Evolutionary conservation across 495 filamentous ascomycete species (phyloP).

Genomic region (Aspergillus sparsus): DNA sequence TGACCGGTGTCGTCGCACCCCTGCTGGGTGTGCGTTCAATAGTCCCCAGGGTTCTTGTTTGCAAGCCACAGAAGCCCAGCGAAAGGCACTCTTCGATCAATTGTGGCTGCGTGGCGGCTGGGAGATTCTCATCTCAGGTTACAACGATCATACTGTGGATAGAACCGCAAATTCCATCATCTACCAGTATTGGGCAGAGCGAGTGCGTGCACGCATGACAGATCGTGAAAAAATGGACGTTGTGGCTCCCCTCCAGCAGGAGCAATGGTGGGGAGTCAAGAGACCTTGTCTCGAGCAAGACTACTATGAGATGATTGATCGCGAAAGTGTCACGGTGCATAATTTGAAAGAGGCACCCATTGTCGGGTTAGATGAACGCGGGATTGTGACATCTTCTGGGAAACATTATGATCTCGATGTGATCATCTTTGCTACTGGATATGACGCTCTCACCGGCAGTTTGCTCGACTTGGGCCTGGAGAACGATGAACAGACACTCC

Average conservation of each 20-base stretch:
- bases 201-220: conserved; percentile 47
- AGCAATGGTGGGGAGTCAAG: conserved; percentile 53
- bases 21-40: conserved; percentile 47
- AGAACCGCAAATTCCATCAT: conserved; percentile 46
- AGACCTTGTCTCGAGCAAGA: conserved; percentile 53
- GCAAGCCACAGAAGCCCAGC: conserved; percentile 47
- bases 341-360: conserved; percentile 49
- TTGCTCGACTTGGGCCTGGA: conserved; percentile 48
- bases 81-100: conserved; percentile 46
- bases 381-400: conserved; percentile 46
- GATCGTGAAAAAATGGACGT: conserved; percentile 51
- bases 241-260: conserved; percentile 51
- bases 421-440: conserved; percentile 57
- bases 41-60: conserved; percentile 41
- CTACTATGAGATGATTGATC: conserved; percentile 59
- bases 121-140: conserved; percentile 49
- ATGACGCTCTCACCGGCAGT: conserved; percentile 54
- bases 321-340: conserved; percentile 53
- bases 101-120: conserved; percentile 54
- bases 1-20: conserved; percentile 35
- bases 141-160: conserved; percentile 49
- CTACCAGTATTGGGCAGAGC: conserved; percentile 58
- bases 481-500: conserved; percentile 38
- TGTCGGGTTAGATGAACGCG: conserved; percentile 38
- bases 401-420: conserved; percentile 49